Base-by-base conservation (phyloP, 2,329 filamentous ascomycete species). In the Golovinomyces cichoracearum region DNA sequence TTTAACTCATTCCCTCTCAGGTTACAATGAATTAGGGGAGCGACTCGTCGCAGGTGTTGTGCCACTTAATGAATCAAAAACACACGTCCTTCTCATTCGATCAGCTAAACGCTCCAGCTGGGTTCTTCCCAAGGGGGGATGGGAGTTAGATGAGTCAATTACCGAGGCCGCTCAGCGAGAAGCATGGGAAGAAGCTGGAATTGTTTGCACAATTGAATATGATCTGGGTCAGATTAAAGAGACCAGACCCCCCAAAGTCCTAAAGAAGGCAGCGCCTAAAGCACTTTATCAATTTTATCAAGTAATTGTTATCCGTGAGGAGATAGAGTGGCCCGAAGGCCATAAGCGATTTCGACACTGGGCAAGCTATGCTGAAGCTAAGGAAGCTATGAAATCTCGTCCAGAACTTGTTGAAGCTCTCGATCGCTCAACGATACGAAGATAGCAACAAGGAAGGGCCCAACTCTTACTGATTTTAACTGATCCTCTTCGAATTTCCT, bases 131-230 rank as follows among this genome's bases (percentile, higher is more conserved):
- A 98, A 98, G 64, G 90, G 90, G 61, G 90, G 90, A 52, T 98
- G 90, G 86, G 90, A 98, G 64, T 80, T 77, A 29, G 90, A 98
- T 64, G 90, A 98, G 66, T 74, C 78, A 53, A 90, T 83, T 53
- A 76, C 80, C 53, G 74, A 88, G 62, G 83, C 90, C 50, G 90
- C 90, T 49, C 65, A 80, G 69, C 69, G 90, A 56, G 90, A 98
- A 65, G 90, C 90, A 52, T 95, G 90, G 90, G 90, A 95, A 67
- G 90, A 95, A 67, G 90, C 86, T 38, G 90, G 90, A 58, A 92
- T 95, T 59, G 71, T 81, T 58, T 82, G 88, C 64, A 79, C 74
- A 51, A 78, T 94, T 63, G 78, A 80, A 57, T 80, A 79, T 62
- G 84, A 93, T 63, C 72, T 98, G 47, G 86, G 86, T 54, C 73